These are phyloP conservation scores for Penicillium sp. DNA, from an alignment of 2,329 filamentous ascomycete genomes.

Conservation along the genomic window DNA sequence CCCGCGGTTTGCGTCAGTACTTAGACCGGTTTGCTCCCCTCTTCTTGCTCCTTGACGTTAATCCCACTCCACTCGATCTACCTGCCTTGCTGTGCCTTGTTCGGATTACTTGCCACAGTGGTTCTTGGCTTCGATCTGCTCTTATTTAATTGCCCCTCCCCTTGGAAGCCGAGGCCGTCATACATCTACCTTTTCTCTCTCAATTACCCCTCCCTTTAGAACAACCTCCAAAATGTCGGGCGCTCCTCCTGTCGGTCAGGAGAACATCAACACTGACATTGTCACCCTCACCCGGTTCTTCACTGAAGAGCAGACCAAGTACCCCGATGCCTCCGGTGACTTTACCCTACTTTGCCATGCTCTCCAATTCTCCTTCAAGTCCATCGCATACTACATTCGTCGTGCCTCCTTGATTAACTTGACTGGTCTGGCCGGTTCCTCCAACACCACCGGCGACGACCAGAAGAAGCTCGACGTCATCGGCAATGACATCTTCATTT, in stretches of 20 bases:
- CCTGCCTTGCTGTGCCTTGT: slow-evolving; percentile 1
- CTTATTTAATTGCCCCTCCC: background rate
- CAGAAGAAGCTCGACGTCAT: slow-evolving; percentile 99
- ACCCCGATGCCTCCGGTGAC: slow-evolving; percentile 93
- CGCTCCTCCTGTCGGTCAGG: slow-evolving; percentile 57
- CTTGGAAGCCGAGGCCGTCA: slow-evolving; percentile 1
- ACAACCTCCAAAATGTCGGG: slow-evolving; percentile 21
- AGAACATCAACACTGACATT: slow-evolving; percentile 94
- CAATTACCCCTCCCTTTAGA: background rate
- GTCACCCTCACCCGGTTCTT: slow-evolving; percentile 93
- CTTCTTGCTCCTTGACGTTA: slow-evolving; percentile 18
- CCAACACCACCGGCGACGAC: slow-evolving; percentile 94
- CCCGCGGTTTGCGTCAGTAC: slow-evolving; percentile 10
- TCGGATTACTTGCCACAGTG: background rate
- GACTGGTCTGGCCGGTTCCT: slow-evolving; percentile 88
- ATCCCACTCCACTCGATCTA: slow-evolving; percentile 8
- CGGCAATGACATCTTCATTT: slow-evolving; percentile 95
- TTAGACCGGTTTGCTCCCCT: slow-evolving; percentile 21
- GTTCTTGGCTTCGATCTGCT: background rate
- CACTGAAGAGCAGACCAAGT: slow-evolving; percentile 91
- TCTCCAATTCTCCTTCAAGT: slow-evolving; percentile 99
- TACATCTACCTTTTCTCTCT: background rate
- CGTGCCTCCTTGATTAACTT: slow-evolving; percentile 93
- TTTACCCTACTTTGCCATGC: slow-evolving; percentile 99
- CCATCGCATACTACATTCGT: slow-evolving; percentile 98